These are phyloP conservation scores for Aspergillus novofumigatus DNA, from an alignment of 2,329 filamentous ascomycete genomes.

Conservation along the genomic window DNA sequence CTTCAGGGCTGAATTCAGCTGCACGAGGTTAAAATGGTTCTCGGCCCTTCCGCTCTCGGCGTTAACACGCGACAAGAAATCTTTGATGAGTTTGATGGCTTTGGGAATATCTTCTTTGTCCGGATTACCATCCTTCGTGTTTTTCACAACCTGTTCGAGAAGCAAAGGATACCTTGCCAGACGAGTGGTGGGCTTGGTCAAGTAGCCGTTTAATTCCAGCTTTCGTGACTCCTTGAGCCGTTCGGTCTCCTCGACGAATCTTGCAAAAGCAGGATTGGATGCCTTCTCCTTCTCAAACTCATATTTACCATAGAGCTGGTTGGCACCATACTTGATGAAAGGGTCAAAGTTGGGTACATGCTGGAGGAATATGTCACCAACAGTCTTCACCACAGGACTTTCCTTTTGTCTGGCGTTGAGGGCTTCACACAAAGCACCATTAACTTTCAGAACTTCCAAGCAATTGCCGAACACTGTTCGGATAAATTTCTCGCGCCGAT, in stretches of 20 bases:
- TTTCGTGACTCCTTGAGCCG: slow-evolving; percentile 94
- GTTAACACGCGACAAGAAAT: slow-evolving; percentile 84
- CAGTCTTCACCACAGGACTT: slow-evolving; percentile 77
- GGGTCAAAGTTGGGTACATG: slow-evolving; percentile 90
- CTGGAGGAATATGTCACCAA: slow-evolving; percentile 92
- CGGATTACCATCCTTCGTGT: slow-evolving; percentile 81
- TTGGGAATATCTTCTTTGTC: slow-evolving; percentile 91
- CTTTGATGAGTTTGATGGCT: slow-evolving; percentile 79
- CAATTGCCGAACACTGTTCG: slow-evolving; percentile 94
- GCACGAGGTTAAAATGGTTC: slow-evolving; percentile 92
- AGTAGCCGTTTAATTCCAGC: slow-evolving; percentile 91
- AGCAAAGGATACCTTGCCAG: slow-evolving; percentile 89
- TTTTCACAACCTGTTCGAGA: slow-evolving; percentile 85
- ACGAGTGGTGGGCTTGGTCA: slow-evolving; percentile 95
- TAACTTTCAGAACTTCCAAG: slow-evolving; percentile 89
- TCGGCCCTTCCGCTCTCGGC: slow-evolving; percentile 94
- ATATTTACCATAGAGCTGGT: slow-evolving; percentile 93
- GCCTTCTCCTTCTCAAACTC: slow-evolving; percentile 96
- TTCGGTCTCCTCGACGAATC: slow-evolving; percentile 95
- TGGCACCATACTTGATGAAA: slow-evolving; percentile 94
- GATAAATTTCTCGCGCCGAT: slow-evolving; percentile 84
- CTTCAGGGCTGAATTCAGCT: slow-evolving; percentile 84
- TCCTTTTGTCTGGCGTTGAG: slow-evolving; percentile 88
- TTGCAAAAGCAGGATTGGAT: slow-evolving; percentile 75
- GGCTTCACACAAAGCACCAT: slow-evolving; percentile 80